Base-by-base conservation (phyloP, 2,329 filamentous ascomycete species). In the Colletotrichum eremochloae region DNA sequence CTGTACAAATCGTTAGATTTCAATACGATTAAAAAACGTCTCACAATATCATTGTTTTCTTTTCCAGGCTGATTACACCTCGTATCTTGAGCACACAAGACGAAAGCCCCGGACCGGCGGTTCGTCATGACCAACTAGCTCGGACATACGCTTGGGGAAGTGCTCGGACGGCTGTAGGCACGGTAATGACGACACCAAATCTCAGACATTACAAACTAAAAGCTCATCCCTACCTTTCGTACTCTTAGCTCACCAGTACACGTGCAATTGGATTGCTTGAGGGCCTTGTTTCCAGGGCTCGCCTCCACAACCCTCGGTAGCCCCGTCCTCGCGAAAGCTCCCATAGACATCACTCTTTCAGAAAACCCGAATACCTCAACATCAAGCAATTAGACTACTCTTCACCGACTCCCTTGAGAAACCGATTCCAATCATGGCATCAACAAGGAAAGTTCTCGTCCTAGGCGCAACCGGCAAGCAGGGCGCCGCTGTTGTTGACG, bases 401-500 rank as follows among this genome's bases (percentile, higher is more conserved):
- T 29, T 7, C n/a, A 29, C 33, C 8, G 9, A 12, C 1, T 8
- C 11, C 1, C 5, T 12, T 2, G 18, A 40, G 11, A 3, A 5
- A 36, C 8, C 20, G 1, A 18, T 15, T 9, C 44, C 8, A n/a
- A 71, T 5, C 31, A 73, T 73, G 63, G 50, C 50, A 14, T 75
- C 78, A 73, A 74, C 77, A 33, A 75, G 75, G 20, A 74, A 84
- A 52, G 74, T 87, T 63, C 82, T 88, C 71, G 76, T 87, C 68
- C 77, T 87, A 46, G 86, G 86, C 48, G 86, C 81, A 63, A 84
- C 79, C 48, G 86, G 86, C n/a, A 83, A 84, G 68, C 86, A 85
- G 60, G 86, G 86, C 72, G 78, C 80, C 55, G 78, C 86, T 36
- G 80, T 84, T 61, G 77, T 86, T 53, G 72, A 82, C 31, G 79